phyloP scores from a whole-genome alignment of 148 eudicot species.

The Persicaria maculosa region DNA sequence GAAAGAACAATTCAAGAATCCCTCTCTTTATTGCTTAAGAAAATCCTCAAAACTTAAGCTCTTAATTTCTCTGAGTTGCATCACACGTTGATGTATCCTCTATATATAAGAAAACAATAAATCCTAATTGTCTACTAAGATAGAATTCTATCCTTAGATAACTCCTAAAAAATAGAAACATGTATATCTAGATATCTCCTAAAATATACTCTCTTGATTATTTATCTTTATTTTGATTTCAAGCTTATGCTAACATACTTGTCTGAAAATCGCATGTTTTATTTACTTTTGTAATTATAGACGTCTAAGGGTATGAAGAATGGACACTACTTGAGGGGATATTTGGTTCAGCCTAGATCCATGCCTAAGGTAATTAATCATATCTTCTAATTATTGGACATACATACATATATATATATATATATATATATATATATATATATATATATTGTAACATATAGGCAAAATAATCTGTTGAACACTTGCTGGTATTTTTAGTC shows the following conservation, averaged over 20 bases:
- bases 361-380: background rate
- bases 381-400: background rate
- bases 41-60: too few relatives aligned
- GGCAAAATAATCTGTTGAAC: background rate
- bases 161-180: too few relatives aligned
- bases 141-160: too few relatives aligned
- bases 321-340: background rate
- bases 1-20: too few relatives aligned
- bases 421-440: too few relatives aligned
- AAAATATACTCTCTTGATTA: background rate
- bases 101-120: too few relatives aligned
- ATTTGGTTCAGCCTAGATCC: conserved; percentile 9
- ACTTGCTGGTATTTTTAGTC: background rate
- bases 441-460: background rate
- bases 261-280: background rate
- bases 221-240: conserved; percentile 3
- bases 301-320: background rate
- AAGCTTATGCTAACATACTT: conserved; percentile 7
- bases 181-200: background rate
- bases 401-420: too few relatives aligned
- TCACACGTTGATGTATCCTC: too few relatives aligned
- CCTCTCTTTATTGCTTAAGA: too few relatives aligned
- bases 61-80: too few relatives aligned
- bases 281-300: background rate
- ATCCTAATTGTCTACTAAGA: too few relatives aligned